Evolutionary conservation across 2,329 filamentous ascomycete species (phyloP).

Genomic region (Catunica adiposa): DNA sequence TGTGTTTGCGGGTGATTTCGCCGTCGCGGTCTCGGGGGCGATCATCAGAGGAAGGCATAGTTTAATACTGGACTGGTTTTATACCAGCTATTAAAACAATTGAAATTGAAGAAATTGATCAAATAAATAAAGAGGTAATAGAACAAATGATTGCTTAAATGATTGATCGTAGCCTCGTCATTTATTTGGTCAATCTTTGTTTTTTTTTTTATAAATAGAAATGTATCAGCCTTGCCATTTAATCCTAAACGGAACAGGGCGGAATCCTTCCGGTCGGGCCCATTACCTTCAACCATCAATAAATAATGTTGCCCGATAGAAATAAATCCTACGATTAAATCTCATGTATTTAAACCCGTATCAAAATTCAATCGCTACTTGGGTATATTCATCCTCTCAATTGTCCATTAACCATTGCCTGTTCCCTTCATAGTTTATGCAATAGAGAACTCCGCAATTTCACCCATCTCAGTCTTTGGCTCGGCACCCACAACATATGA

Average conservation of each 20-base stretch:
- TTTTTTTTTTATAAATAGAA: too few relatives aligned
- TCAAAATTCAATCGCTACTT: neutral
- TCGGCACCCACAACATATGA: slow-evolving; percentile 57
- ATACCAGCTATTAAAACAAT: too few relatives aligned
- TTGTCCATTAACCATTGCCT: too few relatives aligned
- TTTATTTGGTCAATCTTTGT: too few relatives aligned
- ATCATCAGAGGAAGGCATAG: neutral
- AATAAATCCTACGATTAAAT: neutral
- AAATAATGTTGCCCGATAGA: too few relatives aligned
- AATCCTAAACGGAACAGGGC: neutral
- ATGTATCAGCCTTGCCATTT: neutral
- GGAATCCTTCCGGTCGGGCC: too few relatives aligned
- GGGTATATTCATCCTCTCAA: too few relatives aligned
- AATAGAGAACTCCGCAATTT: slow-evolving; percentile 64
- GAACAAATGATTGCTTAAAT: too few relatives aligned
- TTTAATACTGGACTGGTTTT: too few relatives aligned
- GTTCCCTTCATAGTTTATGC: slow-evolving; percentile 29
- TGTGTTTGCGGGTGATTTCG: neutral
- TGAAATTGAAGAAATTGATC: too few relatives aligned
- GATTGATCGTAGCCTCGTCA: too few relatives aligned
- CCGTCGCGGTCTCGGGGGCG: neutral
- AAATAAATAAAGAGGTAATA: too few relatives aligned
- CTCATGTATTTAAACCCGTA: neutral
- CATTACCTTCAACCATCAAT: neutral
- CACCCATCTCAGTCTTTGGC: slow-evolving; percentile 63